Conservation (phyloP, 2,329 filamentous ascomycete species). For the Microdochium trichocladiopsis region DNA sequence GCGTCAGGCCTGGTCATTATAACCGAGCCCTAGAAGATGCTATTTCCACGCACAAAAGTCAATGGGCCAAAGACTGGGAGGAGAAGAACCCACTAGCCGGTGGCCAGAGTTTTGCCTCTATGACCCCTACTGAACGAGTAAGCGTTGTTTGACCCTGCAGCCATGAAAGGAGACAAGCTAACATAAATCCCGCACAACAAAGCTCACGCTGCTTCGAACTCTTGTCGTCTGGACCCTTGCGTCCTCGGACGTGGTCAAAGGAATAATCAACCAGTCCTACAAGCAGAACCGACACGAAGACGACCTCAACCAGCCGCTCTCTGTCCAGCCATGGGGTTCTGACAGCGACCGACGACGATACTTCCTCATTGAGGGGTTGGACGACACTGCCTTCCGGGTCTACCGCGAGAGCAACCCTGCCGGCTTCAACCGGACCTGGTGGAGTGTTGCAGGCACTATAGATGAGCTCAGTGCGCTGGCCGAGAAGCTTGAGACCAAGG, state of each 20-base stretch:
- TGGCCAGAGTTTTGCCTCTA: constrained; percentile 71
- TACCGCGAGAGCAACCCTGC: constrained; percentile 90
- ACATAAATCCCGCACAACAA: constrained; percentile 7
- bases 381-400: constrained; percentile 88
- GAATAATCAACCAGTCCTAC: constrained; percentile 79
- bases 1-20: constrained; percentile 79
- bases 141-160: constrained; percentile 11
- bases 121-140: constrained; percentile 79
- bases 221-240: constrained; percentile 84
- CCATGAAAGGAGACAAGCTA: constrained; percentile 4
- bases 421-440: constrained; percentile 73
- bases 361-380: constrained; percentile 86
- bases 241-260: constrained; percentile 76
- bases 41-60: constrained; percentile 71
- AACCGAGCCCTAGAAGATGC: constrained; percentile 91
- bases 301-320: constrained; percentile 75
- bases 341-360: constrained; percentile 90
- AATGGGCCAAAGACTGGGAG: constrained; percentile 85
- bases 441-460: constrained; percentile 85
- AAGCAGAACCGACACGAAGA: constrained; percentile 79
- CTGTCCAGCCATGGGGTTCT: constrained; percentile 83
- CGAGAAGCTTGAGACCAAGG: constrained; percentile 67
- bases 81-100: constrained; percentile 77
- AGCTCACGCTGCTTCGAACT: constrained; percentile 79
- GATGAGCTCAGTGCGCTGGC: constrained; percentile 74